A percentile compares a stretch with the other conserved stretches of the same genome.
These are phyloP conservation scores for Penicillium arizonense DNA, from an alignment of 495 filamentous ascomycete species.

Conservation along the genomic window DNA sequence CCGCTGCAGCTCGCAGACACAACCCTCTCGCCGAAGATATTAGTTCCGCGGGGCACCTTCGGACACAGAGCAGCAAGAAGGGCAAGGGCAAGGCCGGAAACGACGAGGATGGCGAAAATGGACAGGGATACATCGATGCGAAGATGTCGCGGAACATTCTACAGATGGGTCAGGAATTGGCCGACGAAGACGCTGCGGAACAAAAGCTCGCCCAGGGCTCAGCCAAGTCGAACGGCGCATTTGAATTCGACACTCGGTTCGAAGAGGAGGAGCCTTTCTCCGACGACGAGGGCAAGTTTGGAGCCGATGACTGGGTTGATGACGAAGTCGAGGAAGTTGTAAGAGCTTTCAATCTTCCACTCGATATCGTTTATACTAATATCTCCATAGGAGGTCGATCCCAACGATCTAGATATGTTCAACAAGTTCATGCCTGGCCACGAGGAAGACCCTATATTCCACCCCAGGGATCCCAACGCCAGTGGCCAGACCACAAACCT, in stretches of 20 bases:
- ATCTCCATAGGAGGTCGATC: slow-evolving; percentile 67
- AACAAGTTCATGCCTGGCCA: slow-evolving; percentile 76
- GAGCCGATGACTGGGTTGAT: slow-evolving; percentile 55
- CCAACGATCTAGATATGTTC: slow-evolving; percentile 86
- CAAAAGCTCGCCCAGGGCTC: slow-evolving; percentile 27
- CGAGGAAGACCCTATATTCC: slow-evolving; percentile 49
- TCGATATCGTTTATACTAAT: slow-evolving; percentile 11
- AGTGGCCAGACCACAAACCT: slow-evolving; percentile 69
- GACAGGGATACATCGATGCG: slow-evolving; percentile 75
- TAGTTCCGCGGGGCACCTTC: slow-evolving; percentile 59
- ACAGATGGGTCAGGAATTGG: slow-evolving; percentile 77
- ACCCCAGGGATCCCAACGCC: slow-evolving; percentile 43
- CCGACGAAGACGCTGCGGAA: slow-evolving; percentile 68
- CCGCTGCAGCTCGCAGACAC: slow-evolving; percentile 51
- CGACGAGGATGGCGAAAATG: slow-evolving; percentile 59
- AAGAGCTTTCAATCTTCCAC: slow-evolving; percentile 10
- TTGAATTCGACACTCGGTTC: slow-evolving; percentile 63
- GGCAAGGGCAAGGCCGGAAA: slow-evolving; percentile 54
- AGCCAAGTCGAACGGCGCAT: slow-evolving; percentile 54
- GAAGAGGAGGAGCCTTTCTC: slow-evolving; percentile 49
- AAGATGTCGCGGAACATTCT: slow-evolving; percentile 85
- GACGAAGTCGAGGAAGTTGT: slow-evolving; percentile 76
- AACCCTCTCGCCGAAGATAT: slow-evolving; percentile 75
- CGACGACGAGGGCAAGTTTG: slow-evolving; percentile 57
- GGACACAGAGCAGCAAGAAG: slow-evolving; percentile 51